Conservation (phyloP, 371 early-diverging fungal species). For the Polyrhizophydium stewartii region DNA sequence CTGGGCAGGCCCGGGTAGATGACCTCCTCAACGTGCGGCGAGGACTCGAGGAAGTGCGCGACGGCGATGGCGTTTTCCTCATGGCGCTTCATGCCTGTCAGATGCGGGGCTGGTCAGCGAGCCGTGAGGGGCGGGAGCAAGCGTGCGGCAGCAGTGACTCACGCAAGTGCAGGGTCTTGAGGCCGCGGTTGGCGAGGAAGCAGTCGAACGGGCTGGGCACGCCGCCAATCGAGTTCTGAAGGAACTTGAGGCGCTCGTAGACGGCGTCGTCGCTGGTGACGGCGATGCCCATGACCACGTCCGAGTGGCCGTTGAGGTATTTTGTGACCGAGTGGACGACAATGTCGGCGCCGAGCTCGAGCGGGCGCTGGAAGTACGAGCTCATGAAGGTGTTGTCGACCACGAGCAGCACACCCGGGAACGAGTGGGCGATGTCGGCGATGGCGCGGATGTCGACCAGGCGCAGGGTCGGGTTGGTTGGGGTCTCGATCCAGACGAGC, state of each 20-base stretch:
- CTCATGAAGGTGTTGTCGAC: constrained; percentile 98
- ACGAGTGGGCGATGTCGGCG: constrained; percentile 73
- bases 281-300: constrained; percentile 95
- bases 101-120: not conserved
- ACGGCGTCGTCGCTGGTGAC: constrained; percentile 69
- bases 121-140: not conserved
- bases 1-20: constrained; percentile 81
- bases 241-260: constrained; percentile 73
- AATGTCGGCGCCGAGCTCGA: constrained; percentile 89
- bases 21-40: constrained; percentile 62
- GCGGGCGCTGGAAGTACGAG: constrained; percentile 94
- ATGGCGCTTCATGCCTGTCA: constrained; percentile 77
- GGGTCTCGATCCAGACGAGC: constrained; percentile 90
- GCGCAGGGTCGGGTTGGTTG: constrained; percentile 95
- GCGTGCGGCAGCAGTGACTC: constrained; percentile 3
- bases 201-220: constrained; percentile 97
- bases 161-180: constrained; percentile 92
- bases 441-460: constrained; percentile 89
- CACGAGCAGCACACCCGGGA: constrained; percentile 71
- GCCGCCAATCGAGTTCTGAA: constrained; percentile 94
- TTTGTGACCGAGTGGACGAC: constrained; percentile 97
- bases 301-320: constrained; percentile 97
- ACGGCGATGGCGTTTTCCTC: constrained; percentile 77
- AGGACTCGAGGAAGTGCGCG: constrained; percentile 62
- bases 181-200: constrained; percentile 90